Percentiles rank a stretch among this genome's conserved stretches.
Conservation (phyloP, 2,329 filamentous ascomycete genomes). For the Anthostomella pinea region DNA sequence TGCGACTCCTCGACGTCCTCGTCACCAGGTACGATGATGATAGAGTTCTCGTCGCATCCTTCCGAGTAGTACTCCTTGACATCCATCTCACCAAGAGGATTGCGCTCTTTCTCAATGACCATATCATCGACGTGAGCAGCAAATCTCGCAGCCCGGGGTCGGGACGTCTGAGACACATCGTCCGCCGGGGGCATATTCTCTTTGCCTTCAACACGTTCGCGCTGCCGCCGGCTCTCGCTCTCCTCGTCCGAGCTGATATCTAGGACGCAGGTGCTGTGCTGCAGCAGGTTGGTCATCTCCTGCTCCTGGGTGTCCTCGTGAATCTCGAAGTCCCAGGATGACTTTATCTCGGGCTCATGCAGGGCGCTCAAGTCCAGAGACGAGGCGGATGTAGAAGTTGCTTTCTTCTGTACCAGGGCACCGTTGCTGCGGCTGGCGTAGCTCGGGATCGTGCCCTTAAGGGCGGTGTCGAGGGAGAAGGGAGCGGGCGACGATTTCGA, state of each 20-base stretch:
- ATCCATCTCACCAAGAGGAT: slow-evolving; percentile 65
- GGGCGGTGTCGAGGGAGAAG: slow-evolving; percentile 81
- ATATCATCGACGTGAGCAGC: slow-evolving; percentile 46
- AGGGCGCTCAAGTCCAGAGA: slow-evolving; percentile 33
- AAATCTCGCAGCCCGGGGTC: slow-evolving; percentile 33
- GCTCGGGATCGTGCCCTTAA: slow-evolving; percentile 69
- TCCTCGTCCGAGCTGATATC: slow-evolving; percentile 91
- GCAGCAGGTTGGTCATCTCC: slow-evolving; percentile 87
- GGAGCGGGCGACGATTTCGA: slow-evolving; percentile 54
- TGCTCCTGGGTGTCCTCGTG: slow-evolving; percentile 89
- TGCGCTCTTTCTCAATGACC: slow-evolving; percentile 61
- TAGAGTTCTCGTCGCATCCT: slow-evolving; percentile 60
- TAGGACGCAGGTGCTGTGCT: slow-evolving; percentile 81
- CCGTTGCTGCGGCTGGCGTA: slow-evolving; percentile 47
- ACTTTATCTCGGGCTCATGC: slow-evolving; percentile 50
- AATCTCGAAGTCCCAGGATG: slow-evolving; percentile 88
- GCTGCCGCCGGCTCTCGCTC: slow-evolving; percentile 51
- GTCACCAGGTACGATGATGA: slow-evolving; percentile 62
- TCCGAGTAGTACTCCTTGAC: slow-evolving; percentile 65
- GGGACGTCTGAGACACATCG: slow-evolving; percentile 59
- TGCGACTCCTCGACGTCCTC: slow-evolving; percentile 42
- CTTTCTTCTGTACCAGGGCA: slow-evolving; percentile 17
- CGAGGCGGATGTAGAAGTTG: slow-evolving; percentile 29
- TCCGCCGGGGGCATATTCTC: slow-evolving; percentile 83
- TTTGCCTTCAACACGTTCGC: slow-evolving; percentile 64